Conservation (phyloP, 2,329 filamentous ascomycete species). For the Colletotrichum sansevieriae region DNA sequence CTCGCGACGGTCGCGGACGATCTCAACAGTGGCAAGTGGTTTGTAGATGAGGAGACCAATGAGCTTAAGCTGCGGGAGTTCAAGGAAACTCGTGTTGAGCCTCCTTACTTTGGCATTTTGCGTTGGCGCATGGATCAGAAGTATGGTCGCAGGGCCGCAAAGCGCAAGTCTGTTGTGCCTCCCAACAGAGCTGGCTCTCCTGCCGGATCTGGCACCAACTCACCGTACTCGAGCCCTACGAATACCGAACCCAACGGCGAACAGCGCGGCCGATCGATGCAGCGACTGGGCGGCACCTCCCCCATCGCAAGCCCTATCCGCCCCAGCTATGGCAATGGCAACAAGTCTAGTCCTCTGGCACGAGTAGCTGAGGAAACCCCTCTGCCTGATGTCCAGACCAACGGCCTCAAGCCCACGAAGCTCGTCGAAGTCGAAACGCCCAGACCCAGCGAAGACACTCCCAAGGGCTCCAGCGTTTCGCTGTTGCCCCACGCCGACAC, state of each 20-base stretch:
- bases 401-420: slow-evolving; percentile 60
- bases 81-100: slow-evolving; percentile 89
- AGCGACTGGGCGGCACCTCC: slow-evolving; percentile 75
- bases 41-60: slow-evolving; percentile 89
- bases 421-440: slow-evolving; percentile 70
- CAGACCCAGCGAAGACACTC: slow-evolving; percentile 60
- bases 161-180: slow-evolving; percentile 65
- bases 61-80: slow-evolving; percentile 96
- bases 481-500: slow-evolving; percentile 52
- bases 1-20: slow-evolving; percentile 91
- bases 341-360: slow-evolving; percentile 78
- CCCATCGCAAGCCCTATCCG: slow-evolving; percentile 75
- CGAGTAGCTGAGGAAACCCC: slow-evolving; percentile 78
- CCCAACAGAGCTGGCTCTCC: slow-evolving; percentile 59
- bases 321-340: slow-evolving; percentile 60
- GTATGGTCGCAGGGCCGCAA: slow-evolving; percentile 76
- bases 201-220: slow-evolving; percentile 62
- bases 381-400: slow-evolving; percentile 52
- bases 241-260: slow-evolving; percentile 66
- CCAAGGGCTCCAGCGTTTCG: slow-evolving; percentile 48
- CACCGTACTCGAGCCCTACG: slow-evolving; percentile 72
- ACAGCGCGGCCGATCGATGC: slow-evolving; percentile 77
- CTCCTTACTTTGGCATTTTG: slow-evolving; percentile 93
- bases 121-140: slow-evolving; percentile 97
- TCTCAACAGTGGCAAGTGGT: slow-evolving; percentile 88